A percentile compares a stretch with the other conserved stretches of the same genome.
phyloP scores from a whole-genome alignment of 2,329 filamentous ascomycete species.

The Aulographum hederae region DNA sequence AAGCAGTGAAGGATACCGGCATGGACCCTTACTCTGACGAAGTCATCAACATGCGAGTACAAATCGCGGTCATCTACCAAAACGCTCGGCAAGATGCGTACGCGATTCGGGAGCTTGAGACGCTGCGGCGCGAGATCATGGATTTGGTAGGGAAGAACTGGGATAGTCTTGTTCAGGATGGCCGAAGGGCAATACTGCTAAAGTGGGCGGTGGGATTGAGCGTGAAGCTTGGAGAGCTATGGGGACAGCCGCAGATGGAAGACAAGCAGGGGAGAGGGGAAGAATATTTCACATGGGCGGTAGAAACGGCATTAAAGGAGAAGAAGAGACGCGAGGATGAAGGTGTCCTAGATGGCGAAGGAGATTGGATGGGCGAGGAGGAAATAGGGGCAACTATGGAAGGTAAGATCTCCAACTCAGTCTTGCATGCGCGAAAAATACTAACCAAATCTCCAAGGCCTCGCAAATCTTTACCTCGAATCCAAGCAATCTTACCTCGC shows the following conservation, averaged over 20 bases:
- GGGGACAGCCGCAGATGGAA: slow-evolving; percentile 57
- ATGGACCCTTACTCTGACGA: slow-evolving; percentile 87
- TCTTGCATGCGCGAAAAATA: slow-evolving; percentile 6
- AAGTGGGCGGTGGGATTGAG: slow-evolving; percentile 57
- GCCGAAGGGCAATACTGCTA: slow-evolving; percentile 45
- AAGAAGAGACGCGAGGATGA: slow-evolving; percentile 46
- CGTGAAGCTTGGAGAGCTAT: slow-evolving; percentile 73
- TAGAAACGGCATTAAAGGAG: slow-evolving; percentile 64
- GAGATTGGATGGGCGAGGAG: slow-evolving; percentile 49
- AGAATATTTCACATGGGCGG: slow-evolving; percentile 58
- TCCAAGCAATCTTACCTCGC: slow-evolving; percentile 63
- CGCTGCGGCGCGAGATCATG: slow-evolving; percentile 51
- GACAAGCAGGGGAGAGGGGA: slow-evolving; percentile 53
- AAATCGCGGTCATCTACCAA: slow-evolving; percentile 64
- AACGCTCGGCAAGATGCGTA: slow-evolving; percentile 51
- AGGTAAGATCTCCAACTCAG: slow-evolving; percentile 27
- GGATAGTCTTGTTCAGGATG: slow-evolving; percentile 19
- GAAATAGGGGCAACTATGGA: slow-evolving; percentile 61
- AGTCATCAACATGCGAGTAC: slow-evolving; percentile 73
- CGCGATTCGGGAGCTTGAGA: slow-evolving; percentile 61
- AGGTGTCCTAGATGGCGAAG: slow-evolving; percentile 52
- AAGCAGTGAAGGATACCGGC: slow-evolving; percentile 50
- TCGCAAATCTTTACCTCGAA: slow-evolving; percentile 60
- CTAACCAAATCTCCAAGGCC: slow-evolving; percentile 9
- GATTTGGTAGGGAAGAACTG: slow-evolving; percentile 27